Conservation (phyloP, 306 rosid genomes). For the Cotoneaster glaucophyllus region DNA sequence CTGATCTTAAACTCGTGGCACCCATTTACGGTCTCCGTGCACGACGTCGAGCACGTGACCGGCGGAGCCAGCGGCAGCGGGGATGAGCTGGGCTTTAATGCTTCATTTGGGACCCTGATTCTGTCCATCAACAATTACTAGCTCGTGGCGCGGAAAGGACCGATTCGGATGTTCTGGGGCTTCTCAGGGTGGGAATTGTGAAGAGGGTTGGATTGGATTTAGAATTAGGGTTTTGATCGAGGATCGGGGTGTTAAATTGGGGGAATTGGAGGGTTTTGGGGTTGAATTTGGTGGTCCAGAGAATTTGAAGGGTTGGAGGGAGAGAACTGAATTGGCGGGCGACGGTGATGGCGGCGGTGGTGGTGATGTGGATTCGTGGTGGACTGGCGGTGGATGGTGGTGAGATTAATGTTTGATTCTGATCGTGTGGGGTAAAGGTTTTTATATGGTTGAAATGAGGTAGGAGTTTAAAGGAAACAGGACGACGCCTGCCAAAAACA, state of each 20-base stretch:
- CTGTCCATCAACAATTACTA: slow-evolving; percentile 43
- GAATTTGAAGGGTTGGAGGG: background rate
- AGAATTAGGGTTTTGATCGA: slow-evolving; percentile 1
- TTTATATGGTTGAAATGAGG: background rate
- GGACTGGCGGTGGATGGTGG: background rate
- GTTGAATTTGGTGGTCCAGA: background rate
- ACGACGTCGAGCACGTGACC: slow-evolving; percentile 36
- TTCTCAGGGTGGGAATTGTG: background rate
- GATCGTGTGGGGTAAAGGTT: background rate
- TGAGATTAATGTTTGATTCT: background rate
- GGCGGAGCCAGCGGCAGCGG: slow-evolving; percentile 2
- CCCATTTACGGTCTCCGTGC: slow-evolving; percentile 46
- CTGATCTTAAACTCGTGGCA: slow-evolving; percentile 46
- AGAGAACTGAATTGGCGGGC: background rate
- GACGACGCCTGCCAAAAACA: background rate
- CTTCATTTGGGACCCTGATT: slow-evolving; percentile 22
- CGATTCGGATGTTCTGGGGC: slow-evolving; percentile 3
- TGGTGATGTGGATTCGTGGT: background rate
- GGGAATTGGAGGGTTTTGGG: background rate
- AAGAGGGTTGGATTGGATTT: background rate
- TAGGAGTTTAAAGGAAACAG: background rate
- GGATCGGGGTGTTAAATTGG: background rate
- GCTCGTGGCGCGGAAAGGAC: background rate
- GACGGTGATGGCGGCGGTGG: background rate
- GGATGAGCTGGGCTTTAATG: slow-evolving; percentile 18